phyloP scores from a whole-genome alignment of 1,139 yeast species.

The Scheffersomyces segobiensis region DNA sequence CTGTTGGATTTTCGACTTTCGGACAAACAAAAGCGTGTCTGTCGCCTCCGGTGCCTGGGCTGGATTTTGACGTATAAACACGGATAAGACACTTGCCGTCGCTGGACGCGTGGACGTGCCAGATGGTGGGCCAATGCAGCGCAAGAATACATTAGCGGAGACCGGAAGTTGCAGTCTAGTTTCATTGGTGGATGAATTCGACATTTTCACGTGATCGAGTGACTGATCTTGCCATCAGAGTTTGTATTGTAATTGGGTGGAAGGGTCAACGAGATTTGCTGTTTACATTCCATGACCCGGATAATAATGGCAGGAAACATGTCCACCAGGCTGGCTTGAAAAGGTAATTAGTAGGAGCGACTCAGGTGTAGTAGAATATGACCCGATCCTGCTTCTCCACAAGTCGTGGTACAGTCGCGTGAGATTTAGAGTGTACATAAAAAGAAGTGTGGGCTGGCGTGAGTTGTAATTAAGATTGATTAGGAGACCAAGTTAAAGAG shows the following conservation, averaged over 20 bases:
- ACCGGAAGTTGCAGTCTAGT: neutral
- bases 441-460: neutral
- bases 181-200: neutral
- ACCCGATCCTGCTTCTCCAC: neutral
- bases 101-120: too few species aligned
- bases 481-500: neutral
- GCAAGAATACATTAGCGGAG: neutral
- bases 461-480: neutral
- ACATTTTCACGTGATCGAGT: neutral
- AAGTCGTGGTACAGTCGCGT: neutral
- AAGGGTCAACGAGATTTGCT: neutral
- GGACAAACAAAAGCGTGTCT: too few species aligned
- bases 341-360: neutral
- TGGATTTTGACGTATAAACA: neutral
- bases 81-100: neutral
- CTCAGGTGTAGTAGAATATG: neutral
- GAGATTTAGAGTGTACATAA: neutral
- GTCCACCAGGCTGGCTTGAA: neutral
- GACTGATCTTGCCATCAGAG: neutral
- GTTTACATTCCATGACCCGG: neutral
- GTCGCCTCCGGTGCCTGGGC: neutral
- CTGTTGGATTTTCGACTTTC: neutral
- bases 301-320: neutral
- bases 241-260: neutral
- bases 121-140: neutral